Base-by-base conservation (phyloP, 2,329 filamentous ascomycete species). In the Pseudogymnoascus sp. region DNA sequence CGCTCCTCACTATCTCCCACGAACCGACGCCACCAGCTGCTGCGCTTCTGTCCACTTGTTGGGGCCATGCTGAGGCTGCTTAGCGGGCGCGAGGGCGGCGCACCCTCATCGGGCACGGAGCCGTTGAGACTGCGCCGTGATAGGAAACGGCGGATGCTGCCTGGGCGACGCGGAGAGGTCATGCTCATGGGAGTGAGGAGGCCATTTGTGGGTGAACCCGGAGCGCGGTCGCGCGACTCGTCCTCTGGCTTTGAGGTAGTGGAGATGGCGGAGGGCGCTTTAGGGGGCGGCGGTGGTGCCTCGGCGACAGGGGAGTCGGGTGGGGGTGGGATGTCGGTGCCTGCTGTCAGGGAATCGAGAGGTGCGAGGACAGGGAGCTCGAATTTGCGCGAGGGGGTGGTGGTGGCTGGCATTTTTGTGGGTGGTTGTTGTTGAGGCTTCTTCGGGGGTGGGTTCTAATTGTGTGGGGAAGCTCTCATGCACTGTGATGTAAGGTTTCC, bases 71-170 rank as follows among this genome's bases (percentile, higher is more conserved):
- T 63, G 37, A 68, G 68, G 57, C 68, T 70, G 60, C 63, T 65
- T 25, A 54, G 5, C 35, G 69, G 61, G 59, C 68, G 70, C 8
- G 70, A 68, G 20, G 71, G 70, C 39, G 69, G 62, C 14, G 58
- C 61, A 34, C 64, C 61, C 28, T 57, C 54, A n/a, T 61, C 65
- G n/a, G 43, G 43, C 25, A 18, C 43, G 43, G 25, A 32, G n/a
- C 43, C 43, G 58, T 73, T 70, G 57, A 73, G 67, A 22, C 69
- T 72, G 60, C 69, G 71, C 34, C 72, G 67, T 60, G 70, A 72
- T 6, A 74, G 66, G 61, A 74, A 73, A 12, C 70, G 66, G 47
- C 72, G 71, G 63, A 74, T 72, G 61, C 71, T 73, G 62, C 69
- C 70, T n/a, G 70, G 69, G 62, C 68, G 64, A 39, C 65, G 70